Evolutionary conservation across 2,329 filamentous ascomycete species (phyloP), one percentile per base, ranked within the genome.

Genomic region (Ophiosphaerella narmari): DNA sequence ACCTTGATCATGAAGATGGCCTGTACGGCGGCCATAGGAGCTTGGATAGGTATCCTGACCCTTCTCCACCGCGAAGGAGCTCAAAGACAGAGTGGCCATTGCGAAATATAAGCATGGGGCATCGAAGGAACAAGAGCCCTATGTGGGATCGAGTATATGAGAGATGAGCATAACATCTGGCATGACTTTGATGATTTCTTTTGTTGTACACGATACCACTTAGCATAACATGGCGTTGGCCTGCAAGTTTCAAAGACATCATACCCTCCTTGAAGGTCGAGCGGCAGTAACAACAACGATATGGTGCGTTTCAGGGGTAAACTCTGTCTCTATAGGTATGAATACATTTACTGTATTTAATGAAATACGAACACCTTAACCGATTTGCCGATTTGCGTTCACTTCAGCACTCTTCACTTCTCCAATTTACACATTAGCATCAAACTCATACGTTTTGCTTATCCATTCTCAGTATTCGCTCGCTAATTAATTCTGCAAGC

Each of bases 141-240:
- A 51, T 68, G 39, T 71, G 66, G 65, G 68, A 71, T 49, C 59
- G 65, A 1, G 63, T 72, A 21, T 71, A 70, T 38, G 66, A 67
- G 41, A 51, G 50, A 39, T 55, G 45, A 57, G 18, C 23, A 23
- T 14, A 29, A 29, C 12, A 21, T 16, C 23, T 21, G 39, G 42
- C 13, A 44, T 46, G 46, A 34, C 44, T 35, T 39, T 34, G 26
- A 40, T 16, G 43, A 46, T 63, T 62, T 50, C 37, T 49, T 60
- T 57, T 59, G 43, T 58, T 48, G 40, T 52, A 60, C 43, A 60
- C 45, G 26, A 46, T 46, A 46, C 43, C 36, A 57, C 52, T 29
- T 7, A 14, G 40, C 40, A 53, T 47, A 46, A 55, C 23, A 29
- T 36, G 36, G 52, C 45, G 51, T 39, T 40, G 31, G 32, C 6